Conservation (phyloP, 163 green algal genomes). For the Volvox carteri region DNA sequence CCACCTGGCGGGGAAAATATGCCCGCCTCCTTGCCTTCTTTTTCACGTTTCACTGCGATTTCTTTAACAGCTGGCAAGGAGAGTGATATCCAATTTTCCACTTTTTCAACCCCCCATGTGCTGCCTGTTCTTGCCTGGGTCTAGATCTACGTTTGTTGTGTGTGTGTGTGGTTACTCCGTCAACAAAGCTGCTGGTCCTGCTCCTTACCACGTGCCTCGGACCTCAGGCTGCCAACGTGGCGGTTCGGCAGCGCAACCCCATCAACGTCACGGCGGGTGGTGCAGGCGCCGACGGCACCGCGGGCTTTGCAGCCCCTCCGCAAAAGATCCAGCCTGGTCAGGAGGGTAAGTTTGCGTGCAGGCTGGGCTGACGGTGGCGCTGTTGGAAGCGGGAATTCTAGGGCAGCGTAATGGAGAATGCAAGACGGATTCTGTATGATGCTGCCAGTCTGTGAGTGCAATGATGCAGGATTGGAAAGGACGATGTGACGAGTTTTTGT, state of each 20-base stretch:
- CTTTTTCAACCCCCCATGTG: no score
- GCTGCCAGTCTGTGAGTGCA: no score
- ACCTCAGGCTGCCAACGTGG: background rate
- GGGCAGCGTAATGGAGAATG: no score
- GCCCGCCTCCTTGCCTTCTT: background rate
- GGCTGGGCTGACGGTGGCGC: no score
- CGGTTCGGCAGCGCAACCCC: slow-evolving; percentile 29
- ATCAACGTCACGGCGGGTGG: slow-evolving; percentile 16
- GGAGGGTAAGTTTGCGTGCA: slow-evolving; percentile 10
- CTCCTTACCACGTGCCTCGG: no score
- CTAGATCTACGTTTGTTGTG: no score
- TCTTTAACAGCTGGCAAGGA: background rate
- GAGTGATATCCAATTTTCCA: background rate
- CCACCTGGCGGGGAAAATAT: background rate
- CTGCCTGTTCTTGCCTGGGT: no score
- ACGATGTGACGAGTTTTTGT: no score
- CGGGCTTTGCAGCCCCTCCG: background rate
- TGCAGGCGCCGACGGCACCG: background rate
- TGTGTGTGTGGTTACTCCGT: no score
- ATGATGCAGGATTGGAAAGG: no score
- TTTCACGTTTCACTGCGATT: background rate
- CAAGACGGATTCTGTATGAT: no score
- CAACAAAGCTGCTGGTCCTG: background rate
- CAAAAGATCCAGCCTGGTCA: slow-evolving; percentile 18
- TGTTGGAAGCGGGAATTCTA: no score